Conservation (phyloP, 2,329 filamentous ascomycete genomes). For the Cladosporium cucumerinum region DNA sequence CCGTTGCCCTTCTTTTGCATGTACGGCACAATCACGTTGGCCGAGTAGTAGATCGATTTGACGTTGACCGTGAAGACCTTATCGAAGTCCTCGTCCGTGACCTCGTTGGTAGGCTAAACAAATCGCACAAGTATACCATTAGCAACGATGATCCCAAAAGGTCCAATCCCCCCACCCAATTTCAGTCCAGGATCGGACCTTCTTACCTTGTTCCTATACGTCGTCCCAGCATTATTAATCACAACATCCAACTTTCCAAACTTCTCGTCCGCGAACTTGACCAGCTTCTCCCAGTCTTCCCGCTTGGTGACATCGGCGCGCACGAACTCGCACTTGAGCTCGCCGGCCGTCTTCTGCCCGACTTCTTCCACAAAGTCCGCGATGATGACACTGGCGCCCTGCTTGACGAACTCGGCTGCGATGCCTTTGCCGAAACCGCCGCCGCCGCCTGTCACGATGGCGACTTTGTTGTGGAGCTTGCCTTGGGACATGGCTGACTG, state of each 20-base stretch:
- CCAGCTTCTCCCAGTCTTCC: slow-evolving; percentile 52
- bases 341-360: slow-evolving; percentile 51
- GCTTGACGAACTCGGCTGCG: slow-evolving; percentile 55
- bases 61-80: slow-evolving; percentile 66
- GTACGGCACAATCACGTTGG: slow-evolving; percentile 58
- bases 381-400: slow-evolving; percentile 61
- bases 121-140: background rate
- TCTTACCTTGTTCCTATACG: slow-evolving; percentile 54
- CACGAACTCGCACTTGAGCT: slow-evolving; percentile 44
- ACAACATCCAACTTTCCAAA: slow-evolving; percentile 56
- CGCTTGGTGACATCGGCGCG: slow-evolving; percentile 53
- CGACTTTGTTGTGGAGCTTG: slow-evolving; percentile 53
- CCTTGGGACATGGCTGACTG: slow-evolving; percentile 15
- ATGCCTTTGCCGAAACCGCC: slow-evolving; percentile 65
- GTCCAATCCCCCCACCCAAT: background rate
- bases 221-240: slow-evolving; percentile 56
- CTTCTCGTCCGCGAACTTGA: slow-evolving; percentile 45
- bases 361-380: slow-evolving; percentile 57
- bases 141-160: background rate
- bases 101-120: slow-evolving; percentile 53
- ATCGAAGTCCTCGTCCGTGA: slow-evolving; percentile 65
- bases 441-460: slow-evolving; percentile 58
- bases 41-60: slow-evolving; percentile 62
- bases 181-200: background rate
- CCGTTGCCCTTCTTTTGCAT: slow-evolving; percentile 56